phyloP scores from a whole-genome alignment of 2,329 filamentous ascomycete genomes.

The Fusarium abutilonis region DNA sequence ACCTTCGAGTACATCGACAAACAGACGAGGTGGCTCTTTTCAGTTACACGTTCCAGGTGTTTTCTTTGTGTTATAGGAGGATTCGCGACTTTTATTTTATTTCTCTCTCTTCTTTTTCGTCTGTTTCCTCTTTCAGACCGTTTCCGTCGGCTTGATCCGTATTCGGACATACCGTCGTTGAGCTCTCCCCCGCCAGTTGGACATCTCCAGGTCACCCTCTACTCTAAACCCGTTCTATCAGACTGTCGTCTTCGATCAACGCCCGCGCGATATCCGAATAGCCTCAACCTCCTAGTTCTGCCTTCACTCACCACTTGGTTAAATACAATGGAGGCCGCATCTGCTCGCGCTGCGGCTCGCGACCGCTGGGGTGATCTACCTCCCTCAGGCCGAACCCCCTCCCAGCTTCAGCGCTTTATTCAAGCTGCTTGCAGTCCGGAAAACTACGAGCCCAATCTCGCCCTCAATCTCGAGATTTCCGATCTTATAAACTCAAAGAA shows the following conservation, averaged over 20 bases:
- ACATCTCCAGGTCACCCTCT: conserved; percentile 31
- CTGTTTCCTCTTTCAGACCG: conserved; percentile 1
- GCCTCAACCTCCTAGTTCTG: neutral
- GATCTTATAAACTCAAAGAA: conserved; percentile 98
- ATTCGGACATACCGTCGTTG: conserved; percentile 15
- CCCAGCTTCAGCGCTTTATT: conserved; percentile 94
- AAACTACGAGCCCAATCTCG: conserved; percentile 98
- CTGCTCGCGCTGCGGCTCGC: conserved; percentile 92
- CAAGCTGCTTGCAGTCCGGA: conserved; percentile 95
- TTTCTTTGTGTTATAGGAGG: neutral
- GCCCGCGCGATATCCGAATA: conserved; percentile 14
- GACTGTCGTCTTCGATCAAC: conserved; percentile 7
- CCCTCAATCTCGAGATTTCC: conserved; percentile 93
- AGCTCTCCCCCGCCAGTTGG: conserved; percentile 28
- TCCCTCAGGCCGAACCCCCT: conserved; percentile 75
- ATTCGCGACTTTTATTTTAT: neutral
- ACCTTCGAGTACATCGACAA: neutral
- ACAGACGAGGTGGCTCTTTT: conserved; percentile 1
- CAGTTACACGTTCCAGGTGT: neutral
- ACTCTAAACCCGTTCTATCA: neutral
- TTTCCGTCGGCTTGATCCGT: conserved; percentile 26
- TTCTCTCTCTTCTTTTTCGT: conserved; percentile 1
- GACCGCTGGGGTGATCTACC: conserved; percentile 86
- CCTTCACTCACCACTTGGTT: neutral
- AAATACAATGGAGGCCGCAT: conserved; percentile 84